Evolutionary conservation across 1,284 basidiomycete species (phyloP), one percentile per base, ranked within the genome.

Genomic region (Apiotrichum akiyoshidainum): DNA sequence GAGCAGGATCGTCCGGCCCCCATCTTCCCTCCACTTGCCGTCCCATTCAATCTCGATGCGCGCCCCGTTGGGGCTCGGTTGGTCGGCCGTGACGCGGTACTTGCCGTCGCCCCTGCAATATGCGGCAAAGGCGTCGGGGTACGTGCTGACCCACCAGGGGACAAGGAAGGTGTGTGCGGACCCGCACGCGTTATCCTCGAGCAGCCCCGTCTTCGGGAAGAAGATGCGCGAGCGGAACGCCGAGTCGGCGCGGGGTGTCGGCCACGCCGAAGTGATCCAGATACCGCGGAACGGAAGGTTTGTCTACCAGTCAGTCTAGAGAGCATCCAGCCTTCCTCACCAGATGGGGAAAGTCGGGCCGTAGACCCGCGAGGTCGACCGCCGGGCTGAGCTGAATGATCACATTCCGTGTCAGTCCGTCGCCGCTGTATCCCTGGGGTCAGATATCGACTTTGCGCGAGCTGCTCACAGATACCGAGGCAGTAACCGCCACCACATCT

Each of bases 101-200:
- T 31, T 31, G 37, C 37, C 37, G 12, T 37, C 37, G 11, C 10
- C 37, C 10, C 11, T 16, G 37, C 37, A 10, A 11, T 33, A 41
- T 14, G 33, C 17, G 26, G 7, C 40, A 42, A 41, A 52, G 16
- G 17, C 12, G 8, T 26, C 39, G 16, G 39, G 50, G 1, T 39
- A 8, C 5, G 1, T 26, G 1, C 10, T 6, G 21, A 52, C 40
- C 50, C 39, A 42, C 50, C 50, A 52, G 8, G 50, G 50, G 14
- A 52, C 50, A 39, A 52, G 50, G 50, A 52, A 52, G 22, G 50
- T 42, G 40, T 52, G 50, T 12, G 50, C 50, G 5, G 35, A 40
- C 6, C 50, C 50, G 40, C 50, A 52, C 26, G 26, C 50, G 12
- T 52, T 14, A 39, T 52, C 50, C 40, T 52, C 50, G 39, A 26